These are phyloP conservation scores for Cyberlindnera suaveolens DNA, from an alignment of 805 yeast species.

Conservation along the genomic window DNA sequence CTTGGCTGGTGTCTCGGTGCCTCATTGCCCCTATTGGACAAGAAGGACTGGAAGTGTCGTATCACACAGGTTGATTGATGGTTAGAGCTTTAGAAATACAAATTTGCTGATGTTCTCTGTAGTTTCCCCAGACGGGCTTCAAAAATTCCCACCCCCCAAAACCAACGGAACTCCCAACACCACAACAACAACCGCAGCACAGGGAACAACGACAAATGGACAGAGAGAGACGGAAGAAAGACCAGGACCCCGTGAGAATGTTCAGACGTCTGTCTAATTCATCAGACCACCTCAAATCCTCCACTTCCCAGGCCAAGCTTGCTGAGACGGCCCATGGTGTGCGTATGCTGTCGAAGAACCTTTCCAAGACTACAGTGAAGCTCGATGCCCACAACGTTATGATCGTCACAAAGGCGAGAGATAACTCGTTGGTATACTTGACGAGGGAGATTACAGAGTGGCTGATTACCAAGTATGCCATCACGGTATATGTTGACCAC, in stretches of 20 bases:
- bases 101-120: not conserved
- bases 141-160: not conserved
- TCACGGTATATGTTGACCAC: conserved; percentile 67
- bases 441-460: conserved; percentile 79
- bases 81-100: not conserved
- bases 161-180: not conserved
- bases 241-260: conserved; percentile 18
- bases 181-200: not conserved
- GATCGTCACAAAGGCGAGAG: conserved; percentile 88
- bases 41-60: conserved; percentile 63
- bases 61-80: conserved; percentile 11
- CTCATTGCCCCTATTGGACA: conserved; percentile 80
- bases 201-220: not conserved
- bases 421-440: conserved; percentile 65
- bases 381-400: conserved; percentile 64
- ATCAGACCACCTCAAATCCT: conserved; percentile 43
- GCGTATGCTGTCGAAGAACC: conserved; percentile 63
- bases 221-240: conserved; percentile 2
- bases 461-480: conserved; percentile 41
- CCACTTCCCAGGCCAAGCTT: conserved; percentile 64
- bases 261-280: conserved; percentile 20
- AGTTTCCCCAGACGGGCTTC: not conserved
- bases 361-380: conserved; percentile 65
- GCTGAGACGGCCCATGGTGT: conserved; percentile 82
- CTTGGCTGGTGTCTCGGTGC: conserved; percentile 99